phyloP scores from a whole-genome alignment of 2,329 filamentous ascomycete genomes.

The Chalaropsis thielavioides region DNA sequence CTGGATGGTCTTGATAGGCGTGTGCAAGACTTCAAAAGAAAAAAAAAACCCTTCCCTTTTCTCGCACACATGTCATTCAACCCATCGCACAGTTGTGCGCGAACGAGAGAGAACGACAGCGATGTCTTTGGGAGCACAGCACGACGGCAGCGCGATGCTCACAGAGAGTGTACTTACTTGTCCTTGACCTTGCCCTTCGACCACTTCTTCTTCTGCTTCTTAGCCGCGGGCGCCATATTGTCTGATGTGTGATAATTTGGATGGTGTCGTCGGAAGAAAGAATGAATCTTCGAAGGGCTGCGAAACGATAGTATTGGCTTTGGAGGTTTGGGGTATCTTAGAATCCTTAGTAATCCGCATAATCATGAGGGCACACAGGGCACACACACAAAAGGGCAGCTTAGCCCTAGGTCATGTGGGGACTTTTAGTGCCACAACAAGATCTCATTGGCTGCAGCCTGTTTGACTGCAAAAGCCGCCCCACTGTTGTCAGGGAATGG shows the following conservation, averaged over 20 bases:
- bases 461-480: conserved; percentile 28
- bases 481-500: conserved; percentile 16
- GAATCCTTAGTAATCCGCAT: conserved; percentile 16
- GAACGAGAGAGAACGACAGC: neutral
- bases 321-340: conserved; percentile 12
- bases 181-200: conserved; percentile 77
- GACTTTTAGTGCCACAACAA: conserved; percentile 23
- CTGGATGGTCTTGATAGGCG: neutral
- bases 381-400: conserved; percentile 26
- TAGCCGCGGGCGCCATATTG: conserved; percentile 36
- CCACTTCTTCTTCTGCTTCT: conserved; percentile 41
- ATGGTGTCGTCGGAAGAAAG: conserved; percentile 18
- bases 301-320: conserved; percentile 18
- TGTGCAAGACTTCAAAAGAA: neutral
- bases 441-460: conserved; percentile 26
- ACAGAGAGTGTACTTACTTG: conserved; percentile 37
- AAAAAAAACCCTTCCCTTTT: no score
- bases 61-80: neutral
- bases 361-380: conserved; percentile 18
- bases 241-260: conserved; percentile 24
- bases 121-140: neutral
- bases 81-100: neutral
- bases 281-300: conserved; percentile 16
- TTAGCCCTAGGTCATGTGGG: conserved; percentile 29
- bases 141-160: neutral